Evolutionary conservation across 2,329 filamentous ascomycete genomes (phyloP).

Genomic region (Pseudogymnoascus verrucosus): DNA sequence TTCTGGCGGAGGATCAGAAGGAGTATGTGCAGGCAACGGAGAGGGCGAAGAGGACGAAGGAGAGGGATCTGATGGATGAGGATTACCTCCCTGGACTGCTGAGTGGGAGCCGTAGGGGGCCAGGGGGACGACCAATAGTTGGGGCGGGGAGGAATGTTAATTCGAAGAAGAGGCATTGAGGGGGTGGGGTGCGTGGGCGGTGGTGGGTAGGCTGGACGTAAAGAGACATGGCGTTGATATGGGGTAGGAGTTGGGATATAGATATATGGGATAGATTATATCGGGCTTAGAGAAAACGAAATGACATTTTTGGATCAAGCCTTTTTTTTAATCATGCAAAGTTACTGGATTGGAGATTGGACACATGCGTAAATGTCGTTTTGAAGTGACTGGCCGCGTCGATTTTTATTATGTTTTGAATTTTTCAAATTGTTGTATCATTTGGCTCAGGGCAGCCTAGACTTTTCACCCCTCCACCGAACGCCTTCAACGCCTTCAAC

Average conservation of each 20-base stretch:
- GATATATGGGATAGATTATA: slow-evolving; percentile 13
- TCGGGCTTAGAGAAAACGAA: slow-evolving; percentile 13
- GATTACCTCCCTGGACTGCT: slow-evolving; percentile 83
- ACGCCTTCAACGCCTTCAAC: not conserved
- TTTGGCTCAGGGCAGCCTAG: slow-evolving; percentile 17
- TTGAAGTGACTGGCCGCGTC: not conserved
- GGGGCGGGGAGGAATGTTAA: slow-evolving; percentile 86
- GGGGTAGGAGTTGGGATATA: not conserved
- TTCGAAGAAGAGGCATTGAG: slow-evolving; percentile 52
- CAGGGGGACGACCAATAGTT: slow-evolving; percentile 63
- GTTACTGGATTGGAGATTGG: not conserved
- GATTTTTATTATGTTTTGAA: slow-evolving; percentile 13
- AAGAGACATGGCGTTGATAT: slow-evolving; percentile 6
- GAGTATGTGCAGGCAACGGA: slow-evolving; percentile 65
- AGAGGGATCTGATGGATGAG: slow-evolving; percentile 86
- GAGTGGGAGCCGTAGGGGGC: slow-evolving; percentile 64
- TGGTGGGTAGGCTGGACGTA: slow-evolving; percentile 19
- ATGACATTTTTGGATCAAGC: not conserved
- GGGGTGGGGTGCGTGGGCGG: not conserved
- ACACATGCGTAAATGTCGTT: not conserved
- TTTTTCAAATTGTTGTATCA: slow-evolving; percentile 11
- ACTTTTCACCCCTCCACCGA: slow-evolving; percentile 15
- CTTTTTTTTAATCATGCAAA: not conserved
- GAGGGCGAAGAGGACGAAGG: slow-evolving; percentile 57
- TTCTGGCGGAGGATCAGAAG: slow-evolving; percentile 92